Percentiles rank a stretch among this genome's conserved stretches.
phyloP scores from a whole-genome alignment of 2,329 filamentous ascomycete genomes.

The Aspergillus ochraceoroseus region DNA sequence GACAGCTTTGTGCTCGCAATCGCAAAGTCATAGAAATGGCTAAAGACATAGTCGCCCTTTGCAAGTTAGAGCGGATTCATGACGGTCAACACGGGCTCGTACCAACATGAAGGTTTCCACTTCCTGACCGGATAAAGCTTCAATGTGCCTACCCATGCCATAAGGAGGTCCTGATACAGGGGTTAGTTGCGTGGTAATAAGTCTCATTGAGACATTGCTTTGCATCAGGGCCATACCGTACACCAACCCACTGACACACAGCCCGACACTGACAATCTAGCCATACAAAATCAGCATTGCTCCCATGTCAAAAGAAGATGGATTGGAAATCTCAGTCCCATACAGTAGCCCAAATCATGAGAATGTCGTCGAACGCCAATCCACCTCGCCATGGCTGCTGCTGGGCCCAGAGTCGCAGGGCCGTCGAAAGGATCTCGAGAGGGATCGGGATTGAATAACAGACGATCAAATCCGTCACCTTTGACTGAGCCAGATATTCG shows the following conservation, averaged over 20 bases:
- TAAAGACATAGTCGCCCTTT: slow-evolving; percentile 19
- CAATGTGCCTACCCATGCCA: slow-evolving; percentile 16
- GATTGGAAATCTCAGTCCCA: background rate
- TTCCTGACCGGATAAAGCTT: slow-evolving; percentile 6
- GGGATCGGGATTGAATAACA: slow-evolving; percentile 18
- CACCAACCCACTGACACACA: slow-evolving; percentile 16
- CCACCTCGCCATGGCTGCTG: slow-evolving; percentile 4
- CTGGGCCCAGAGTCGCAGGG: slow-evolving; percentile 16
- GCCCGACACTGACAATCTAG: slow-evolving; percentile 10
- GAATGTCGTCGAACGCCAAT: slow-evolving; percentile 15
- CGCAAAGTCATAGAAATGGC: slow-evolving; percentile 17
- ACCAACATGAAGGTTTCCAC: slow-evolving; percentile 14
- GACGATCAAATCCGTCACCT: slow-evolving; percentile 9
- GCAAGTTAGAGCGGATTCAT: background rate
- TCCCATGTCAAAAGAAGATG: background rate
- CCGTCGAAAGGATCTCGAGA: slow-evolving; percentile 14
- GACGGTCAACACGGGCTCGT: background rate
- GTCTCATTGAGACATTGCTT: too few relatives aligned
- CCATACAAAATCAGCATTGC: too few relatives aligned
- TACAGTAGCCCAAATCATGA: slow-evolving; percentile 19
- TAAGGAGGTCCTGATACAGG: slow-evolving; percentile 15
- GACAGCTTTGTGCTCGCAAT: slow-evolving; percentile 18
- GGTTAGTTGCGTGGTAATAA: too few relatives aligned
- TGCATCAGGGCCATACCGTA: slow-evolving; percentile 14
- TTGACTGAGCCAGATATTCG: slow-evolving; percentile 13